Evolutionary conservation across 1,284 basidiomycete species (phyloP).

Genomic region (Erythrobasidium hasegawianum): DNA sequence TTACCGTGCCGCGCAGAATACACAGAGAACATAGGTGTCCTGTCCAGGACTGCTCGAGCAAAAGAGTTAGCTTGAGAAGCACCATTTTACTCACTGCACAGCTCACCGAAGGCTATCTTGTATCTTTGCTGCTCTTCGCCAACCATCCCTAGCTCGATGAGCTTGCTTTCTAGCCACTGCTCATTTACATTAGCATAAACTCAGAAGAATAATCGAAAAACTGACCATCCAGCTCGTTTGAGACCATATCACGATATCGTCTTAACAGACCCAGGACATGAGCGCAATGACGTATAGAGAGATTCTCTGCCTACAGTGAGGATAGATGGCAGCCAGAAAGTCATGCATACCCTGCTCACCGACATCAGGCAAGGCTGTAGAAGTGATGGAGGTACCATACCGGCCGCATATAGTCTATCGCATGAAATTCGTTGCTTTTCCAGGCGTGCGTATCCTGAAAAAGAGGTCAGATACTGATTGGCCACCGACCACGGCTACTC

Average conservation of each 20-base stretch:
- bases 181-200: conserved; percentile 67
- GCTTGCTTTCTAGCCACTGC: conserved; percentile 87
- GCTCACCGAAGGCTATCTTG: conserved; percentile 50
- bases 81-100: background rate
- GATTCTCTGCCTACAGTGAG: conserved; percentile 62
- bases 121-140: conserved; percentile 63
- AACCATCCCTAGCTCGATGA: conserved; percentile 86
- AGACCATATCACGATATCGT: conserved; percentile 76
- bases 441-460: conserved; percentile 47
- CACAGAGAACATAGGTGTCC: conserved; percentile 75
- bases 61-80: too few relatives aligned
- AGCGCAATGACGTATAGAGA: too few relatives aligned
- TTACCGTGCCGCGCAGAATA: conserved; percentile 70
- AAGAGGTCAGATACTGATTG: too few relatives aligned
- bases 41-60: conserved; percentile 54
- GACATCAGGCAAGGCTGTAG: background rate
- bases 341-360: conserved; percentile 62
- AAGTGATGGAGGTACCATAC: too few relatives aligned
- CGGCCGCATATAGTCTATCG: conserved; percentile 32
- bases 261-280: too few relatives aligned
- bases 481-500: background rate
- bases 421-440: conserved; percentile 31
- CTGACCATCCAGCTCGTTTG: conserved; percentile 40
- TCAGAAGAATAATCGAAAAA: conserved; percentile 12
- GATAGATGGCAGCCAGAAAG: conserved; percentile 72